Conservation (phyloP, 495 filamentous ascomycete genomes). For the Diplogelasinospora grovesii region DNA sequence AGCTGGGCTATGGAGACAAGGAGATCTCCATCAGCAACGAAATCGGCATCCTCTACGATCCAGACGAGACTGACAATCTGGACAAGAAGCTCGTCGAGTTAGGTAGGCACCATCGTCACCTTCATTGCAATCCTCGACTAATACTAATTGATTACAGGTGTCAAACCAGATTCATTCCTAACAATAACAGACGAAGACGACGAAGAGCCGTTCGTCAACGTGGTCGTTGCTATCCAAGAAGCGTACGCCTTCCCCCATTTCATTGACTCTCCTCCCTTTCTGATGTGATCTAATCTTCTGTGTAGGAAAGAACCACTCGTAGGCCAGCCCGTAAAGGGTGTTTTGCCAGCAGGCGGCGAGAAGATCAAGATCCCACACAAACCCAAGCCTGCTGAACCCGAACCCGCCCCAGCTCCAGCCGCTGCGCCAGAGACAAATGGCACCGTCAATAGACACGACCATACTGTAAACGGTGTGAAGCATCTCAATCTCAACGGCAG, state of each 20-base stretch:
- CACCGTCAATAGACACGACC: not conserved
- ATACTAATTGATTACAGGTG: slow-evolving; percentile 28
- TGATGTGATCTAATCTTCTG: slow-evolving; percentile 10
- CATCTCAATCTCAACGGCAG: too few relatives aligned
- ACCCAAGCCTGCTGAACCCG: slow-evolving; percentile 25
- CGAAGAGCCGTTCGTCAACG: slow-evolving; percentile 71
- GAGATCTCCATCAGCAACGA: slow-evolving; percentile 74
- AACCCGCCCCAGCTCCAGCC: too few relatives aligned
- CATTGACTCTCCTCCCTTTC: not conserved
- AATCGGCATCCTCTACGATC: slow-evolving; percentile 73
- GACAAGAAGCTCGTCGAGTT: slow-evolving; percentile 71
- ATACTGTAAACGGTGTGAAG: too few relatives aligned
- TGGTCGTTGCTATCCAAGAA: slow-evolving; percentile 60
- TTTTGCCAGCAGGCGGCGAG: slow-evolving; percentile 17
- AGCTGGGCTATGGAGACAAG: slow-evolving; percentile 71
- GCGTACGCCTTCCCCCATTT: slow-evolving; percentile 28
- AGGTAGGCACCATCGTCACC: slow-evolving; percentile 39
- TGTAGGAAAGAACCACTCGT: slow-evolving; percentile 27
- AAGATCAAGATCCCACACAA: slow-evolving; percentile 40
- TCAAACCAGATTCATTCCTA: slow-evolving; percentile 65
- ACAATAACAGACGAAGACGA: slow-evolving; percentile 83
- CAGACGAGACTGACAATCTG: slow-evolving; percentile 81
- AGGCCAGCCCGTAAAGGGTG: slow-evolving; percentile 35
- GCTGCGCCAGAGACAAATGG: slow-evolving; percentile 29
- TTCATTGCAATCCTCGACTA: not conserved